These are phyloP conservation scores for Avena eriantha DNA, from an alignment of 176 grass and related monocot species.

Conservation along the genomic window DNA sequence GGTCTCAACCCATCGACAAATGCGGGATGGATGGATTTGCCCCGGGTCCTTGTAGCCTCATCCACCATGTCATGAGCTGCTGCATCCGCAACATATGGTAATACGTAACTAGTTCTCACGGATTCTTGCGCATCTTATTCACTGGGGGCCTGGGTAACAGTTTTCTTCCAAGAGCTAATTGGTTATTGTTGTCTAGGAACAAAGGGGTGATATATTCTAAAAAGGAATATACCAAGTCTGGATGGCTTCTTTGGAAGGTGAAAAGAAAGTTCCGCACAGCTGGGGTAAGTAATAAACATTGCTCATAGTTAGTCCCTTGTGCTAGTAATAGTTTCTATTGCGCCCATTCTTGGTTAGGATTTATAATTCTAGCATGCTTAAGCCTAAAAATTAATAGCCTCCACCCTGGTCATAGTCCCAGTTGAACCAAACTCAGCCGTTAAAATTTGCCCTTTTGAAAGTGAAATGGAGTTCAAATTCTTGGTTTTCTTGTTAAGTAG, in stretches of 20 bases:
- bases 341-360: background rate
- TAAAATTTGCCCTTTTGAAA: no score
- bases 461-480: no score
- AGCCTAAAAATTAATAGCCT: no score
- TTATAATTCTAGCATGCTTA: background rate
- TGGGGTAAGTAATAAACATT: background rate
- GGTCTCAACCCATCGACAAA: background rate
- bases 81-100: background rate
- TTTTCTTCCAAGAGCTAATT: background rate
- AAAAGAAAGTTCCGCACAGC: background rate
- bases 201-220: background rate
- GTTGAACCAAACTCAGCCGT: no score
- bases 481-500: no score
- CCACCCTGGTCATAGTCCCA: no score
- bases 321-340: background rate
- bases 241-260: background rate
- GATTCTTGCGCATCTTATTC: background rate
- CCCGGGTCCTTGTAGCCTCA: conserved; percentile 4
- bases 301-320: background rate
- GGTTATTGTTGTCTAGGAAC: background rate
- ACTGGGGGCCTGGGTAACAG: background rate
- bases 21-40: background rate
- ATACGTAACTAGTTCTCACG: background rate
- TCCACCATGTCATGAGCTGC: background rate
- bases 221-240: background rate